Conservation (phyloP, 192 early-diverging fungal genomes). For the Lunasporangiospora selenospora region DNA sequence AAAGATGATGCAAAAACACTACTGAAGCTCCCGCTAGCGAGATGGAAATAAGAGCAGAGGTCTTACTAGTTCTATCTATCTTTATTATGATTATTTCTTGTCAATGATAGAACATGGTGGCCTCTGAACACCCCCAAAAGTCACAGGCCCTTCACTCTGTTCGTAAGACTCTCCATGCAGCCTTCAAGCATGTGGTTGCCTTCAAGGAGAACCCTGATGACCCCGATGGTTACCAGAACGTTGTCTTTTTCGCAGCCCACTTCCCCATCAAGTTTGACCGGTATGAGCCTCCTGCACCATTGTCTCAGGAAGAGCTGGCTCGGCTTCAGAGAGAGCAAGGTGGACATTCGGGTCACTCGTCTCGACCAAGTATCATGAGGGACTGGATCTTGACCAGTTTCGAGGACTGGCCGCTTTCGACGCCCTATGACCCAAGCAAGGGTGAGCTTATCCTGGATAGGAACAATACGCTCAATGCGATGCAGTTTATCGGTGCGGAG, state of each 20-base stretch:
- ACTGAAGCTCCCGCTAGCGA: background rate
- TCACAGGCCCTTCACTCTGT: conserved; percentile 64
- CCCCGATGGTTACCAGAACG: conserved; percentile 64
- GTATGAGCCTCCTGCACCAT: conserved; percentile 43
- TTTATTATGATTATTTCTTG: background rate
- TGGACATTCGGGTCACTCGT: conserved; percentile 38
- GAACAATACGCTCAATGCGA: conserved; percentile 64
- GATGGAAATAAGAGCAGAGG: background rate
- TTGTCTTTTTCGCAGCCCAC: conserved; percentile 50
- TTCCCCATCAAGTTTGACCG: conserved; percentile 34
- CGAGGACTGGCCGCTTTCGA: conserved; percentile 42
- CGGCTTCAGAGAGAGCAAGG: conserved; percentile 49
- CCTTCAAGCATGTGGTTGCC: conserved; percentile 72
- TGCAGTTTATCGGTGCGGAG: conserved; percentile 63
- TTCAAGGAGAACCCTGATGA: conserved; percentile 65
- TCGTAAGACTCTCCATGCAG: conserved; percentile 64
- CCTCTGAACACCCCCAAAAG: conserved; percentile 57
- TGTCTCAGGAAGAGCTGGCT: conserved; percentile 65
- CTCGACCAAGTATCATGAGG: conserved; percentile 52
- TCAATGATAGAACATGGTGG: conserved; percentile 77
- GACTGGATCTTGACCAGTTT: conserved; percentile 59
- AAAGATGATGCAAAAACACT: no score
- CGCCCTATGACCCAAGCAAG: conserved; percentile 29
- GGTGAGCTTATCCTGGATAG: conserved; percentile 66
- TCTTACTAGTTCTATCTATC: conserved; percentile 11